Evolutionary conservation across 495 filamentous ascomycete species (phyloP).

Genomic region (Oidiodendron maius): DNA sequence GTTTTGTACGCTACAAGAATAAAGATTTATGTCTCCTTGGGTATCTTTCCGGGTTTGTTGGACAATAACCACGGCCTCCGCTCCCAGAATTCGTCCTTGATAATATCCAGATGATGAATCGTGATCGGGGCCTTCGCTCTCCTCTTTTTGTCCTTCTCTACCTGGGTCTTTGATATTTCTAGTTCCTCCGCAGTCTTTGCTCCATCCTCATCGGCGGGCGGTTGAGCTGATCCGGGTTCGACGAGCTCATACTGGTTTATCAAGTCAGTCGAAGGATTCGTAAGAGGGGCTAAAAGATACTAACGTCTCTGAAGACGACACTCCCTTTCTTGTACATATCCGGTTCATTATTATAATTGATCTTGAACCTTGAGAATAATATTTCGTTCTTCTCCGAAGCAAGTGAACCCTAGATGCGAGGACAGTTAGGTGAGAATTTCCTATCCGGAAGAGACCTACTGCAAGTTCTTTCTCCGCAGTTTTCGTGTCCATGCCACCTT

Average conservation of each 20-base stretch:
- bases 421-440: neutral
- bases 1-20: slow-evolving; percentile 5
- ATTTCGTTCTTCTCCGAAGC: slow-evolving; percentile 93
- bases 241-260: slow-evolving; percentile 43
- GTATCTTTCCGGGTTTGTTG: slow-evolving; percentile 63
- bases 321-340: slow-evolving; percentile 93
- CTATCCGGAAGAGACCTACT: slow-evolving; percentile 33
- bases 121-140: slow-evolving; percentile 70
- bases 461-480: slow-evolving; percentile 76
- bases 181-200: slow-evolving; percentile 24
- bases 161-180: slow-evolving; percentile 63
- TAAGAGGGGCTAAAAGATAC: slow-evolving; percentile 17
- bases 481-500: slow-evolving; percentile 65
- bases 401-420: slow-evolving; percentile 58
- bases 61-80: slow-evolving; percentile 79
- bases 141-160: slow-evolving; percentile 71
- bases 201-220: slow-evolving; percentile 12
- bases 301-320: slow-evolving; percentile 77
- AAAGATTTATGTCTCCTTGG: slow-evolving; percentile 38
- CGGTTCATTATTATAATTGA: slow-evolving; percentile 95
- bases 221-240: slow-evolving; percentile 31
- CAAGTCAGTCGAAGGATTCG: neutral
- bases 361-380: slow-evolving; percentile 78
- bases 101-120: slow-evolving; percentile 84
- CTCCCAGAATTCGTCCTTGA: slow-evolving; percentile 91